Percentiles rank a stretch among this genome's conserved stretches.
Evolutionary conservation across 108 stramenopile species (phyloP).

Genomic region (Nitzschia sp.): DNA sequence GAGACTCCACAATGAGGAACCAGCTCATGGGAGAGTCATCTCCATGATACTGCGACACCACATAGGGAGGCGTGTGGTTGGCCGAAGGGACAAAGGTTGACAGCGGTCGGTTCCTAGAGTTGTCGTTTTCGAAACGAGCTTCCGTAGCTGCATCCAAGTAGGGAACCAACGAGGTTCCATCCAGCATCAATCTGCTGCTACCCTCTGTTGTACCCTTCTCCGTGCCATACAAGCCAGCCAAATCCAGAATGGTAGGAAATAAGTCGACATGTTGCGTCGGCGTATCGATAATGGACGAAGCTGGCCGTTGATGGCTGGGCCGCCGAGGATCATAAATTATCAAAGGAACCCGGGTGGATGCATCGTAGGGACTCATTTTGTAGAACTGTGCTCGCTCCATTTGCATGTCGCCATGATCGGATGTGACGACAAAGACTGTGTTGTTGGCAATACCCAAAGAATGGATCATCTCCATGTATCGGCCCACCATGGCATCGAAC

Average conservation of each 20-base stretch:
- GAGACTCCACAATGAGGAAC: constrained; percentile 17
- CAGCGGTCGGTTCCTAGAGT: not conserved
- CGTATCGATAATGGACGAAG: not conserved
- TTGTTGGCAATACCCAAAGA: constrained; percentile 2
- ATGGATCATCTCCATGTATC: constrained; percentile 7
- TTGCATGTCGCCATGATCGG: constrained; percentile 42
- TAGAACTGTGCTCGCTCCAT: constrained; percentile 34
- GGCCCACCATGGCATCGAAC: constrained; percentile 38
- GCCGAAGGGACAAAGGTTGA: too few species aligned
- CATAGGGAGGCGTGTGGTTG: constrained; percentile 1
- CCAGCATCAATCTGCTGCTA: not conserved
- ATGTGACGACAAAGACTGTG: constrained; percentile 31
- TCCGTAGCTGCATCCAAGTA: constrained; percentile 8
- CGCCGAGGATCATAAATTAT: constrained; percentile 18
- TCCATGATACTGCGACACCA: constrained; percentile 28
- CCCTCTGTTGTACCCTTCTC: too few species aligned
- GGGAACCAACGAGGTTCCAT: constrained; percentile 24
- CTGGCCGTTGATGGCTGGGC: not conserved
- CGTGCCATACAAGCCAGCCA: constrained; percentile 12
- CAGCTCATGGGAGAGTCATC: constrained; percentile 29
- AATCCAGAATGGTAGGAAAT: constrained; percentile 23
- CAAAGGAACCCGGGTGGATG: constrained; percentile 23
- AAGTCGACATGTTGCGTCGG: constrained; percentile 29
- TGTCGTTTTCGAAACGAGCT: not conserved
- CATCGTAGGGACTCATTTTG: constrained; percentile 35